A percentile compares a stretch with the other conserved stretches of the same genome.
Conservation (phyloP, 2,329 filamentous ascomycete genomes). For the Eutypella sp. region DNA sequence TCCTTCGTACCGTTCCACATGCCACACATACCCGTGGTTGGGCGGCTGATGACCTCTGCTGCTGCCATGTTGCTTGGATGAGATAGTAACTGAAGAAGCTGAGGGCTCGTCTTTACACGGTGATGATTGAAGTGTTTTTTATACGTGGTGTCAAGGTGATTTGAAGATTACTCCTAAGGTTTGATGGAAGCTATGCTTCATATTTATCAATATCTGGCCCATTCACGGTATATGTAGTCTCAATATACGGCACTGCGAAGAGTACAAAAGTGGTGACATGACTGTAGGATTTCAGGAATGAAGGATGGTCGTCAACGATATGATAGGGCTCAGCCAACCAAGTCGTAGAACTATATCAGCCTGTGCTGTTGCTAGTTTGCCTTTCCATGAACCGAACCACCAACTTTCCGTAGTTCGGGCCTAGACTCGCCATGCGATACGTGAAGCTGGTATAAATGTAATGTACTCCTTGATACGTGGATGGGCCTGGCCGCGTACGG, state of each 20-base stretch:
- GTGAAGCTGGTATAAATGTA: background rate
- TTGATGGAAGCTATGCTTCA: too few species aligned
- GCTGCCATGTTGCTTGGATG: background rate
- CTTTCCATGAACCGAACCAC: too few species aligned
- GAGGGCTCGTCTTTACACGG: background rate
- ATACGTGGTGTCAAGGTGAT: background rate
- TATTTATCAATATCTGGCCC: too few species aligned
- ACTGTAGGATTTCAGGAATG: background rate
- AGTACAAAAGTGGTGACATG: background rate
- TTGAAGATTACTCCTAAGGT: too few species aligned
- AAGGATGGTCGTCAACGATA: background rate
- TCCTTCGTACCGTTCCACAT: conserved; percentile 26
- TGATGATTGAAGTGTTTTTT: background rate
- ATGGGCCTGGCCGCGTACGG: too few species aligned
- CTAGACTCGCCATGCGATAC: background rate
- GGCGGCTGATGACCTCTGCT: background rate
- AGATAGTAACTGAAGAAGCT: background rate
- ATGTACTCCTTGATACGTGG: too few species aligned
- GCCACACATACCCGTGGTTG: conserved; percentile 7
- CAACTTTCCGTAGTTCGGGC: background rate
- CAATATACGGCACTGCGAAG: background rate
- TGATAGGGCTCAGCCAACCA: background rate
- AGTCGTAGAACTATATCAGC: background rate
- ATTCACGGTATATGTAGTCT: background rate
- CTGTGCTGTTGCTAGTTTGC: background rate